Percentiles rank a stretch among this genome's conserved stretches.
Evolutionary conservation across 495 filamentous ascomycete genomes (phyloP).

Genomic region (Staphylotrichum longicolle): DNA sequence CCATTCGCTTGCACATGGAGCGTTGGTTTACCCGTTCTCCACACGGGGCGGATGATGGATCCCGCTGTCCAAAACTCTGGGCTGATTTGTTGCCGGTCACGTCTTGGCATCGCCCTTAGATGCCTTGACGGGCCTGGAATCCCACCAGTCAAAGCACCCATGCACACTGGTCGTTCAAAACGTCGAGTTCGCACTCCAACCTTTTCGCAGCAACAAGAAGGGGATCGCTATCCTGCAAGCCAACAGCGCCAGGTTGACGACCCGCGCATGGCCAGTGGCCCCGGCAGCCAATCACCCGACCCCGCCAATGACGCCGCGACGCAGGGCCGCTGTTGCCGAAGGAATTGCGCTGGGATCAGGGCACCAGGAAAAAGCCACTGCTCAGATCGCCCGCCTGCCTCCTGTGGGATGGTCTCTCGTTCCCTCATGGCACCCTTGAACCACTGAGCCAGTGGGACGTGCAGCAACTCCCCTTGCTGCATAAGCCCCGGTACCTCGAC

Average conservation of each 20-base stretch:
- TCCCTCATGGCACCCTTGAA: constrained; percentile 19
- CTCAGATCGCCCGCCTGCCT: constrained; percentile 14
- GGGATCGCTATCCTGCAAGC: too few relatives aligned
- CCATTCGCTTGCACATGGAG: constrained; percentile 13
- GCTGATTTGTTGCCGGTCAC: not conserved
- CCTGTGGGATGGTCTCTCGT: constrained; percentile 4
- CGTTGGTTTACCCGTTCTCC: constrained; percentile 11
- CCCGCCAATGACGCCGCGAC: constrained; percentile 11
- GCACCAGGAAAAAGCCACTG: constrained; percentile 5
- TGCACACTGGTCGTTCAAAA: too few relatives aligned
- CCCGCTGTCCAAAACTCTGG: not conserved
- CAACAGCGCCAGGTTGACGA: not conserved
- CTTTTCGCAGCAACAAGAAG: too few relatives aligned
- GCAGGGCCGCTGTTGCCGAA: constrained; percentile 26
- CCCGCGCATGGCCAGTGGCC: not conserved
- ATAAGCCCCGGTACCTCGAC: not conserved
- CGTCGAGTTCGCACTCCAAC: too few relatives aligned
- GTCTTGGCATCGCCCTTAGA: constrained; percentile 2
- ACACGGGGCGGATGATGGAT: not conserved
- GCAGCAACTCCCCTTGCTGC: not conserved
- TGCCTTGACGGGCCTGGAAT: not conserved
- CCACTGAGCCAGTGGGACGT: constrained; percentile 7
- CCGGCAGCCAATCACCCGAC: not conserved
- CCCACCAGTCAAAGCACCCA: not conserved
- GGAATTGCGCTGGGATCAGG: constrained; percentile 5